Evolutionary conservation across 2,329 filamentous ascomycete species (phyloP), one percentile per base, ranked within the genome.

Genomic region (Metarhizium robertsii): DNA sequence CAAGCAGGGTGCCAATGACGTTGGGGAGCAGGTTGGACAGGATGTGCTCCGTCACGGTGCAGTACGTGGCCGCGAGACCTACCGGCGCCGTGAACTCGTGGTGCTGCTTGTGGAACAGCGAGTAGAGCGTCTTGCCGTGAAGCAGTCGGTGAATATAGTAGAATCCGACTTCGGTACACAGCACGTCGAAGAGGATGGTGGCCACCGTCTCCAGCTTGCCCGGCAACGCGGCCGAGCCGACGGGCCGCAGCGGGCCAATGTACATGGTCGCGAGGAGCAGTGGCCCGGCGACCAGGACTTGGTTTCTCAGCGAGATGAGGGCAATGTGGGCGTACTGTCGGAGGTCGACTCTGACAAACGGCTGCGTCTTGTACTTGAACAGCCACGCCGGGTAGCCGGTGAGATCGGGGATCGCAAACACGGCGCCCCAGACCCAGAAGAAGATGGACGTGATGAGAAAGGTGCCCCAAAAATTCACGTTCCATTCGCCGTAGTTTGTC

Each of bases 41-140:
- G 3, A 80, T 58, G 60, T 79, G 76, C 63, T 80, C 78, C 38
- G 76, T 59, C 1, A 76, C 75, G 59, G 79, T 77, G 1, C 76
- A 76, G 58, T 78, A 80, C 57, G 79, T 75, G 1, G 77, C 73
- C 0, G 78, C 72, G 3, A 80, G 65, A 0, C 75, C 74, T 3
- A 81, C 72, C 2, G 77, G 78, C 1, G 77, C 75, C 0, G 73
- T 75, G 66, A 79, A 80, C 32, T 67, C 66, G 66, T 81, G 78
- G 62, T 81, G 79, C 43, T 68, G 68, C 57, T 79, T 79, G 67
- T 80, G 79, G 58, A 80, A 73, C 34, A 60, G 60, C 13, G 64
- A 61, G 68, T 80, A 80, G 10, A 78, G 62, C 10, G 53, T 57
- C 1, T 70, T 73, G 8, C 67, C 62, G 63, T 80, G 78, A 18